phyloP scores from a whole-genome alignment of 164 flowering plant species.

The Kalanchoe fedtschenkoi region DNA sequence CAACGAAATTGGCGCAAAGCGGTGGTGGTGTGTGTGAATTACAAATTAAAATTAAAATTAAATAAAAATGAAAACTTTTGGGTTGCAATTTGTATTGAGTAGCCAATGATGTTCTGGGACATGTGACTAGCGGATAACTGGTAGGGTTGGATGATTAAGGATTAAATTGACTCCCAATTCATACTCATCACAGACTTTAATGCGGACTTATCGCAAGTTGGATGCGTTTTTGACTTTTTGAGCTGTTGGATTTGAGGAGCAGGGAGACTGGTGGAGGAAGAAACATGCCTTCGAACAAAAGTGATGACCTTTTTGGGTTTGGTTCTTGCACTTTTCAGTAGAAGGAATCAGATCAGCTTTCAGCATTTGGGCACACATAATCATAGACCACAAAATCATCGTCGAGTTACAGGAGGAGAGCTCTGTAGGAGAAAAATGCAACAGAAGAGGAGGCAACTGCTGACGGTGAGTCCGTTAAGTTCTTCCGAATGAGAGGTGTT shows the following conservation, averaged over 20 bases:
- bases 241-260: neutral
- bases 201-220: neutral
- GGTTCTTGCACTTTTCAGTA: neutral
- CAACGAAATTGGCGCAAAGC: conserved; percentile 2
- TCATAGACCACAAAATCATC: too few species aligned
- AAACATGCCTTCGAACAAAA: neutral
- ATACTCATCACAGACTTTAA: neutral
- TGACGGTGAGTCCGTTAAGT: too few species aligned
- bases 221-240: neutral
- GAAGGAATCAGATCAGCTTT: too few species aligned
- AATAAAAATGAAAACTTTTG: neutral
- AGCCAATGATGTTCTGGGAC: too few species aligned
- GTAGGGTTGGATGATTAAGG: neutral
- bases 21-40: too few species aligned
- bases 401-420: too few species aligned
- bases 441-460: too few species aligned
- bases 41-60: neutral
- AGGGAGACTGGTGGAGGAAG: too few species aligned
- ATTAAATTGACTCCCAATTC: neutral
- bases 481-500: too few species aligned
- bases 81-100: neutral
- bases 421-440: too few species aligned
- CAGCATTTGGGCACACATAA: too few species aligned
- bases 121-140: neutral
- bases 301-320: neutral